Conservation (phyloP, 2,329 filamentous ascomycete species). For the Fusarium sp. region DNA sequence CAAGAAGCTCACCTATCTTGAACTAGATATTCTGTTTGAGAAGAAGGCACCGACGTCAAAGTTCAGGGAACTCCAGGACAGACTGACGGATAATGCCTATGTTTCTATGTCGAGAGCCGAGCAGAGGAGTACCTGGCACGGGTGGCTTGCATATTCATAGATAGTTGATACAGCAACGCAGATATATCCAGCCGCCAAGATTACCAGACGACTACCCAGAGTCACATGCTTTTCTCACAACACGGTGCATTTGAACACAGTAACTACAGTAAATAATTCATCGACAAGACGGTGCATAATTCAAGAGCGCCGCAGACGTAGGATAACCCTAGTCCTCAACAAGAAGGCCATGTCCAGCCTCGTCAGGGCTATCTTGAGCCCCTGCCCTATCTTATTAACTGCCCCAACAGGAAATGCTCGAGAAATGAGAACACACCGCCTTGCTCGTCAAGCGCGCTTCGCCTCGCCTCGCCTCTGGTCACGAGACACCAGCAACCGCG, state of each 20-base stretch:
- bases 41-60: conserved; percentile 44
- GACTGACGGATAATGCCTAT: conserved; percentile 40
- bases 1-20: conserved; percentile 45
- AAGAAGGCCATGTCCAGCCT: background rate
- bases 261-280: too few relatives aligned
- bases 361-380: conserved; percentile 14
- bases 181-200: too few relatives aligned
- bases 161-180: too few relatives aligned
- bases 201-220: too few relatives aligned
- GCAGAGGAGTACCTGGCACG: conserved; percentile 45
- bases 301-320: background rate
- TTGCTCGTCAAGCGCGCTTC: conserved; percentile 18
- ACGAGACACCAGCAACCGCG: conserved; percentile 1
- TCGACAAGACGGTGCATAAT: too few relatives aligned
- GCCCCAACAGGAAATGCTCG: background rate
- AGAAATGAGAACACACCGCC: conserved; percentile 29
- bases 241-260: too few relatives aligned
- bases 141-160: conserved; percentile 45
- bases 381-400: conserved; percentile 22
- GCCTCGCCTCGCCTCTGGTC: conserved; percentile 2
- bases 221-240: too few relatives aligned
- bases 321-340: background rate
- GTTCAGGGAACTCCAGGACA: conserved; percentile 52
- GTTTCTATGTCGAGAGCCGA: conserved; percentile 35
- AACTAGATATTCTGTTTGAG: conserved; percentile 51